Conservation (phyloP, 495 filamentous ascomycete genomes). For the Hyphodiscus hymeniophilus region DNA sequence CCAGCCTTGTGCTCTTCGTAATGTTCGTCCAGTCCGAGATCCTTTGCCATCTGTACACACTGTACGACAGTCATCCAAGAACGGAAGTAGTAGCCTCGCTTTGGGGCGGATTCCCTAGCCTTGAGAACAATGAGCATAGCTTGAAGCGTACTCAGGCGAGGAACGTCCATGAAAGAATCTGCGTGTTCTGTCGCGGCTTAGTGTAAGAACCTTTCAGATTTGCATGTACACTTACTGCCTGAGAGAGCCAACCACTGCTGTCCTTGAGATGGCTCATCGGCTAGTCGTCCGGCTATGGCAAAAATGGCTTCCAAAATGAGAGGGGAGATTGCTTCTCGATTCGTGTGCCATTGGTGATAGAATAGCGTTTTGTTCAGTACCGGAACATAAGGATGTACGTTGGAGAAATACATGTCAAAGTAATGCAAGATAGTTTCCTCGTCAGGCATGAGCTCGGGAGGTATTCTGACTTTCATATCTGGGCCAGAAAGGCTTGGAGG, state of each 20-base stretch:
- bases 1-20: constrained; percentile 65
- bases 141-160: constrained; percentile 88
- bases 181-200: constrained; percentile 58
- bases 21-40: constrained; percentile 87
- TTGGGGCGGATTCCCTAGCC: constrained; percentile 82
- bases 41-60: constrained; percentile 85
- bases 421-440: constrained; percentile 77
- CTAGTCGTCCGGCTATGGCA: constrained; percentile 76
- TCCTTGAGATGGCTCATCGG: constrained; percentile 75
- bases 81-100: constrained; percentile 91
- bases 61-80: constrained; percentile 97
- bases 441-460: constrained; percentile 86
- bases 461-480: constrained; percentile 76
- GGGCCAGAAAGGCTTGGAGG: constrained; percentile 59
- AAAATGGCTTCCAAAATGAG: constrained; percentile 93
- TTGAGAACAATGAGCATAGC: constrained; percentile 83
- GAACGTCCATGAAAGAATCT: constrained; percentile 93
- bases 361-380: constrained; percentile 79
- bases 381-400: constrained; percentile 95
- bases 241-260: constrained; percentile 93
- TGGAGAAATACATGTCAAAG: constrained; percentile 86
- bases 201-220: not conserved
- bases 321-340: constrained; percentile 80
- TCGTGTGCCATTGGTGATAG: constrained; percentile 87
- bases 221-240: constrained; percentile 53